These are phyloP conservation scores for Tolypocladium sp. DNA, from an alignment of 2,329 filamentous ascomycete genomes.

Conservation along the genomic window DNA sequence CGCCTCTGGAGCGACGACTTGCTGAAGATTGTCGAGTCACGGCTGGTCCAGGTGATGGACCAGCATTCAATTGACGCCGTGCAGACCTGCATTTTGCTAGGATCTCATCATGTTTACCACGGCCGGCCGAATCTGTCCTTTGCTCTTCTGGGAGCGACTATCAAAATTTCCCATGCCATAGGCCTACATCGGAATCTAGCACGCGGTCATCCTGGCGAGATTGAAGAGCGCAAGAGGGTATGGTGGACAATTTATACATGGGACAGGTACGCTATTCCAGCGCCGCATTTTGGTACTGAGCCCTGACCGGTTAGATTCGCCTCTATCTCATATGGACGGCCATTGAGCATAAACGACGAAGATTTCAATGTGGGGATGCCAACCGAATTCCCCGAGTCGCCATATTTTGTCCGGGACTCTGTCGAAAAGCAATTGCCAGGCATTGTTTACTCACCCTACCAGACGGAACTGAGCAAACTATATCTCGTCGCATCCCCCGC, in stretches of 20 bases:
- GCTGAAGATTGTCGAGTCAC: constrained; percentile 15
- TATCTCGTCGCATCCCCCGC: constrained; percentile 20
- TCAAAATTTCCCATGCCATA: constrained; percentile 12
- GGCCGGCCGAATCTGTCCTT: constrained; percentile 29
- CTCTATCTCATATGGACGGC: constrained; percentile 29
- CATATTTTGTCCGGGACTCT: constrained; percentile 11
- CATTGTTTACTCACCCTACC: constrained; percentile 13
- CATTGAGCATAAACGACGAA: constrained; percentile 30
- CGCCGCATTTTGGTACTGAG: background rate
- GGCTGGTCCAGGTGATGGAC: constrained; percentile 30
- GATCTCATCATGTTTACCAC: constrained; percentile 30
- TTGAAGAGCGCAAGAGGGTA: constrained; percentile 26
- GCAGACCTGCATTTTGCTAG: constrained; percentile 28
- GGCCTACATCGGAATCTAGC: constrained; percentile 5
- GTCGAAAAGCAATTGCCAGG: background rate
- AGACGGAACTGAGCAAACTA: constrained; percentile 16
- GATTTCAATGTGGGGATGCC: constrained; percentile 27
- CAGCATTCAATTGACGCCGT: constrained; percentile 24
- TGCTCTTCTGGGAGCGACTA: constrained; percentile 23
- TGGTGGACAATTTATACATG: constrained; percentile 34
- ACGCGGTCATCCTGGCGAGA: constrained; percentile 12
- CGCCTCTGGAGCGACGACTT: constrained; percentile 1
- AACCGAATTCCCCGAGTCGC: constrained; percentile 19
- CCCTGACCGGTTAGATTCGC: constrained; percentile 5
- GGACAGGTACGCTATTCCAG: constrained; percentile 19